Evolutionary conservation across 768 basidiomycete species (phyloP).

Genomic region (Gloeopeniophorella convolvens): DNA sequence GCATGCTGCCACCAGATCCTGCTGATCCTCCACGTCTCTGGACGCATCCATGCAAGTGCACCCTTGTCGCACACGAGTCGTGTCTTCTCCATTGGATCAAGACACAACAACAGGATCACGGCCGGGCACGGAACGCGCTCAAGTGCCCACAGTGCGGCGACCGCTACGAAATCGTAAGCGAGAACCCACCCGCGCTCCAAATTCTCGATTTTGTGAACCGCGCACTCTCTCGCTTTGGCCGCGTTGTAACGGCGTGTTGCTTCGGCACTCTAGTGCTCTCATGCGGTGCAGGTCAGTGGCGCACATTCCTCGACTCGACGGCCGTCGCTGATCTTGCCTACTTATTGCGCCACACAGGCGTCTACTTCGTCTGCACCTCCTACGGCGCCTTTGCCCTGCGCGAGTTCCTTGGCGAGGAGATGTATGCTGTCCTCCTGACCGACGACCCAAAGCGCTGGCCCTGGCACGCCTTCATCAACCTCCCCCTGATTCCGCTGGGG

Average conservation of each 20-base stretch:
- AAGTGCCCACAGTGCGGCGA: slow-evolving; percentile 77
- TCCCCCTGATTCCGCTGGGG: slow-evolving; percentile 62
- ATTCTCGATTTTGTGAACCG: slow-evolving; percentile 47
- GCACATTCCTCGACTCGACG: background rate
- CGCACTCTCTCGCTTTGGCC: slow-evolving; percentile 43
- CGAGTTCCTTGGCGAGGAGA: slow-evolving; percentile 64
- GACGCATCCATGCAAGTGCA: slow-evolving; percentile 79
- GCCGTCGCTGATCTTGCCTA: slow-evolving; percentile 10
- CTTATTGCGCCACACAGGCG: slow-evolving; percentile 36
- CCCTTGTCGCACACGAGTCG: slow-evolving; percentile 71
- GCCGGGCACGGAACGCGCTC: slow-evolving; percentile 54
- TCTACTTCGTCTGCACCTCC: slow-evolving; percentile 46
- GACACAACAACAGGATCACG: slow-evolving; percentile 51
- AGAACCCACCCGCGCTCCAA: slow-evolving; percentile 47
- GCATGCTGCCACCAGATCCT: slow-evolving; percentile 31
- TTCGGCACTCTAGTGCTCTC: slow-evolving; percentile 46
- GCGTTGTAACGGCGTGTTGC: slow-evolving; percentile 44
- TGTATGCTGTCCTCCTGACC: slow-evolving; percentile 47
- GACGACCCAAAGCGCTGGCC: slow-evolving; percentile 71
- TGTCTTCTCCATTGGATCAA: slow-evolving; percentile 80
- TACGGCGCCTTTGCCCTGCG: slow-evolving; percentile 71
- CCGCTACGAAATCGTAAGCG: slow-evolving; percentile 59
- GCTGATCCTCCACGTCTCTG: slow-evolving; percentile 50
- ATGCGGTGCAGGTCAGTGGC: slow-evolving; percentile 53
- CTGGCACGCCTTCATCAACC: slow-evolving; percentile 67